Evolutionary conservation across 1,139 yeast genomes (phyloP).

Genomic region (Candida tropicalis): DNA sequence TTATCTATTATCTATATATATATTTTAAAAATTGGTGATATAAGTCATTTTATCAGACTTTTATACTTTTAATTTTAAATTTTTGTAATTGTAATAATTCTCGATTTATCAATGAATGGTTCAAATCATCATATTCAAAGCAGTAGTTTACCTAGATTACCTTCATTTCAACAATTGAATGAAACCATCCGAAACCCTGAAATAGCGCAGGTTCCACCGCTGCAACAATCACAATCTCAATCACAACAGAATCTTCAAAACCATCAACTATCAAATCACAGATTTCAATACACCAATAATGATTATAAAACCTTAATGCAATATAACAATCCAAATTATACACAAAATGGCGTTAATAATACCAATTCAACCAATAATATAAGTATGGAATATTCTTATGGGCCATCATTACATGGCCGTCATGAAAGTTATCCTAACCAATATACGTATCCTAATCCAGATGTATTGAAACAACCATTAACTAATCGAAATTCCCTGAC

Average conservation of each 20-base stretch:
- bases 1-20: neutral
- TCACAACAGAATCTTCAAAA: neutral
- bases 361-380: neutral
- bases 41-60: no score
- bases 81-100: neutral
- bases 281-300: slow-evolving; percentile 3
- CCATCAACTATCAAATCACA: slow-evolving; percentile 1
- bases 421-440: slow-evolving; percentile 19
- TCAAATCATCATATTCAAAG: slow-evolving; percentile 9
- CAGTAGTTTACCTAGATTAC: slow-evolving; percentile 16
- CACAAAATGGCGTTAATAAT: neutral
- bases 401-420: slow-evolving; percentile 12
- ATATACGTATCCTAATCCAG: slow-evolving; percentile 12
- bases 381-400: slow-evolving; percentile 13
- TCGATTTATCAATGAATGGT: slow-evolving; percentile 11
- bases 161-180: slow-evolving; percentile 19
- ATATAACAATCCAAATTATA: slow-evolving; percentile 1
- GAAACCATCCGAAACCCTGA: slow-evolving; percentile 16
- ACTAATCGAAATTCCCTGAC: slow-evolving; percentile 11
- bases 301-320: slow-evolving; percentile 1
- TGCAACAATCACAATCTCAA: slow-evolving; percentile 1
- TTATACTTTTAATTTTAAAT: no score
- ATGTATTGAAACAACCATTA: slow-evolving; percentile 7
- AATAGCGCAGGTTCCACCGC: slow-evolving; percentile 4
- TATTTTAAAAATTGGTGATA: no score